phyloP scores from a whole-genome alignment of 1,284 basidiomycete genomes.

The Lentinula novae-zelandiae region DNA sequence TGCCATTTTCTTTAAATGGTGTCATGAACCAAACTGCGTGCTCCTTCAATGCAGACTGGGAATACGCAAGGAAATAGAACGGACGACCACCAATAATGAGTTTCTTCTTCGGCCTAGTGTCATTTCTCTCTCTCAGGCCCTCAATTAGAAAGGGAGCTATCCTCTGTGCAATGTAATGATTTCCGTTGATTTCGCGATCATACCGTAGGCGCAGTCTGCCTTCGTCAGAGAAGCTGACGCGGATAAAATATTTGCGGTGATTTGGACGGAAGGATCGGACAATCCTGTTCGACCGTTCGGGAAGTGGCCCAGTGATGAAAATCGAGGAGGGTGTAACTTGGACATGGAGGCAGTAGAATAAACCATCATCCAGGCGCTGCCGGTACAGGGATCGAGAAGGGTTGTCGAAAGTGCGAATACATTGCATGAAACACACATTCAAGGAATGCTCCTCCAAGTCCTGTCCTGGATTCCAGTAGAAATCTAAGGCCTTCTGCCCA shows the following conservation, averaged over 20 bases:
- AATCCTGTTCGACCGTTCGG: constrained; percentile 65
- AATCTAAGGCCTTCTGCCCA: constrained; percentile 25
- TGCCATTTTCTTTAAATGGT: constrained; percentile 35
- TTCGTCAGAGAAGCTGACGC: constrained; percentile 64
- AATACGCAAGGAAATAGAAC: constrained; percentile 57
- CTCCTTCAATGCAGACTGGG: constrained; percentile 50
- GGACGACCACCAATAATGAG: constrained; percentile 45
- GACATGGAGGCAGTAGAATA: constrained; percentile 54
- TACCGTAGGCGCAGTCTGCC: constrained; percentile 43
- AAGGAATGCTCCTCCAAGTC: constrained; percentile 23
- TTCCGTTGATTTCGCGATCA: constrained; percentile 48
- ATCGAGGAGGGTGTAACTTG: constrained; percentile 58
- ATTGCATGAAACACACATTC: constrained; percentile 27
- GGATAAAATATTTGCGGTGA: constrained; percentile 54
- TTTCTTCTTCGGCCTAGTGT: background rate
- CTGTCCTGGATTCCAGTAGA: constrained; percentile 27
- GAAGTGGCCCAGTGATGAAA: constrained; percentile 55
- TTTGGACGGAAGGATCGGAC: constrained; percentile 42
- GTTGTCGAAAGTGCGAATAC: constrained; percentile 26
- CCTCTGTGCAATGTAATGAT: constrained; percentile 38
- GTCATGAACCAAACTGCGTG: constrained; percentile 48
- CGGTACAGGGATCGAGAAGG: constrained; percentile 18
- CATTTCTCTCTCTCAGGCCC: constrained; percentile 23
- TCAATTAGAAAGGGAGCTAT: constrained; percentile 39
- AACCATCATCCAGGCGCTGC: constrained; percentile 32